A percentile compares a stretch with the other conserved stretches of the same genome.
phyloP scores from a whole-genome alignment of 2,329 filamentous ascomycete species.

The Onygenales sp. region DNA sequence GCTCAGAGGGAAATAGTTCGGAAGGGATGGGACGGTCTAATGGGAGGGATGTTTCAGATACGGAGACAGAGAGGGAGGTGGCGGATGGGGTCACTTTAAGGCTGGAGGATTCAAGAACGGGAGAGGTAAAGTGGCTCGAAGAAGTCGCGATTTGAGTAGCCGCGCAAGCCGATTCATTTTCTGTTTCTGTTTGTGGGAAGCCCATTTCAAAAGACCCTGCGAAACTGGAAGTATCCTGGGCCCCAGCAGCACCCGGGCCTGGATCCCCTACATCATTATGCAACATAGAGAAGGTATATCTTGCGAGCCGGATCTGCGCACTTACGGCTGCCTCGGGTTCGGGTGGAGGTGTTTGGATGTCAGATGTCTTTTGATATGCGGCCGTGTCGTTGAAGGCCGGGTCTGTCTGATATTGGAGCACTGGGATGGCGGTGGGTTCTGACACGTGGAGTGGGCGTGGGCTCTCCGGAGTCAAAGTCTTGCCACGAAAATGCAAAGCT shows the following conservation, averaged over 20 bases:
- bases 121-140: slow-evolving; percentile 13
- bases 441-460: slow-evolving; percentile 61
- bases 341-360: slow-evolving; percentile 12
- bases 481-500: slow-evolving; percentile 51
- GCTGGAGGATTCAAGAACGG: slow-evolving; percentile 11
- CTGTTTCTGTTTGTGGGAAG: slow-evolving; percentile 14
- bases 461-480: slow-evolving; percentile 59
- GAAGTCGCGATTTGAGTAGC: slow-evolving; percentile 12
- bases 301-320: slow-evolving; percentile 5
- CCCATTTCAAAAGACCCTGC: slow-evolving; percentile 17
- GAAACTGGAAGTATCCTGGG: slow-evolving; percentile 24
- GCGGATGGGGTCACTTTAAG: slow-evolving; percentile 16
- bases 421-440: slow-evolving; percentile 59
- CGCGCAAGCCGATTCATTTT: slow-evolving; percentile 20
- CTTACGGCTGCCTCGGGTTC: slow-evolving; percentile 8
- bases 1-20: slow-evolving; percentile 14
- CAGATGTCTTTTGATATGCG: slow-evolving; percentile 41
- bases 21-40: slow-evolving; percentile 9
- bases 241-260: slow-evolving; percentile 1
- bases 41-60: slow-evolving; percentile 19
- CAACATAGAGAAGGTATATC: slow-evolving; percentile 8
- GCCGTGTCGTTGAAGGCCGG: slow-evolving; percentile 60
- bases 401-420: slow-evolving; percentile 64
- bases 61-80: slow-evolving; percentile 13
- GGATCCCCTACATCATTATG: slow-evolving; percentile 5